phyloP scores from a whole-genome alignment of 23 red algal genomes.

The Gracilaria caudata region DNA sequence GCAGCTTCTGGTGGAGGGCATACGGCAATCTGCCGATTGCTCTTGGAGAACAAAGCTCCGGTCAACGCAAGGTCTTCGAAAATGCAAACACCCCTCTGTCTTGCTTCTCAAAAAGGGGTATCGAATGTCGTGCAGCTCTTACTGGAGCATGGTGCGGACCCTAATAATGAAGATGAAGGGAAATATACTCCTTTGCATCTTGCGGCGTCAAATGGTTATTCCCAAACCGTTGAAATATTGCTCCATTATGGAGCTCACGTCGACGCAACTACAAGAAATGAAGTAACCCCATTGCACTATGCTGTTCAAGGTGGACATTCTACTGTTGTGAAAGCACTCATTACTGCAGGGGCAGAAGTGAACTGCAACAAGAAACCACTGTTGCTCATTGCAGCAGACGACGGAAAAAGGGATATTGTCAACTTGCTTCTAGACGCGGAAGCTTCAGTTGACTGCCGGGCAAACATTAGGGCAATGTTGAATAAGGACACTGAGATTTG shows the following conservation, averaged over 20 bases:
- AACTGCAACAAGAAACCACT: conserved; percentile 73
- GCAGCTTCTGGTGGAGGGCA: conserved; percentile 80
- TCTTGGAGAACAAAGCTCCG: conserved; percentile 61
- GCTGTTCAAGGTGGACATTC: conserved; percentile 76
- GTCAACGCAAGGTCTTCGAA: conserved; percentile 77
- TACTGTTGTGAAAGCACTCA: conserved; percentile 60
- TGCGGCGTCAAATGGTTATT: conserved; percentile 57
- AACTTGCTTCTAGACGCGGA: conserved; percentile 70
- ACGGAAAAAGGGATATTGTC: conserved; percentile 70
- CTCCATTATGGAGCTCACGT: conserved; percentile 64
- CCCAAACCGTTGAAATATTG: conserved; percentile 32
- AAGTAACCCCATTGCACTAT: conserved; percentile 88
- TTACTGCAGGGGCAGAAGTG: conserved; percentile 67
- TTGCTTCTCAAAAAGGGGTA: conserved; percentile 85
- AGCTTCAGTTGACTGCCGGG: conserved; percentile 63
- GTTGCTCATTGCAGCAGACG: conserved; percentile 84
- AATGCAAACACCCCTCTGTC: conserved; percentile 82
- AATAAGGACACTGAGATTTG: conserved; percentile 76
- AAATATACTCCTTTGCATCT: conserved; percentile 81
- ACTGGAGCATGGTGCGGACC: conserved; percentile 69
- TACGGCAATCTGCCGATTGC: conserved; percentile 44
- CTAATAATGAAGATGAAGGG: conserved; percentile 73
- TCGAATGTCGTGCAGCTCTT: conserved; percentile 66
- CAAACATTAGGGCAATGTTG: conserved; percentile 71
- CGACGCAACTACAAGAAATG: conserved; percentile 60